phyloP scores from a whole-genome alignment of 371 early-diverging fungal species.

The Mucor indicus region DNA sequence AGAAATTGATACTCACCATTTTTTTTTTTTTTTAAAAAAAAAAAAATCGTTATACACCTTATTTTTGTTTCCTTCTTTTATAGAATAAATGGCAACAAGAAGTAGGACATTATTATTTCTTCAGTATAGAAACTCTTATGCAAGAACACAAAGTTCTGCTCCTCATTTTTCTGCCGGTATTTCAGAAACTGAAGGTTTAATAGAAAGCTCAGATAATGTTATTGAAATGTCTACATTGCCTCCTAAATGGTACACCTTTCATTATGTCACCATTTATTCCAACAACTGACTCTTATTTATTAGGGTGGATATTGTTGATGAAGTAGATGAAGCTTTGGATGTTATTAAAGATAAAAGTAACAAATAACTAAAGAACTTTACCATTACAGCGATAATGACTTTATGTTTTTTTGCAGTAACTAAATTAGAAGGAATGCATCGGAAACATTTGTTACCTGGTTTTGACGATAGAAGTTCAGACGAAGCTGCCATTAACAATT shows the following conservation, averaged over 20 bases:
- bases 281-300: background rate
- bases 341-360: constrained; percentile 65
- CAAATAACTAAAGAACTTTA: no score
- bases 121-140: constrained; percentile 91
- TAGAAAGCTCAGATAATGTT: constrained; percentile 62
- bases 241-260: constrained; percentile 70
- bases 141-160: constrained; percentile 53
- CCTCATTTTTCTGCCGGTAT: constrained; percentile 34
- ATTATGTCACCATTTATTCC: background rate
- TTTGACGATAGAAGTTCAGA: constrained; percentile 88
- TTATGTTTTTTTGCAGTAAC: constrained; percentile 56
- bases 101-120: constrained; percentile 88
- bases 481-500: constrained; percentile 79
- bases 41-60: no score
- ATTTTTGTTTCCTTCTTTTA: background rate
- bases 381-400: no score
- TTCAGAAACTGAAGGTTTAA: constrained; percentile 63
- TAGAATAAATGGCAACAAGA: constrained; percentile 72
- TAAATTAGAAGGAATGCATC: constrained; percentile 83
- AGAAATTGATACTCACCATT: no score
- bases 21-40: no score
- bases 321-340: constrained; percentile 64
- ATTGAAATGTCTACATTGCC: constrained; percentile 79
- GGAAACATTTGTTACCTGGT: constrained; percentile 88
- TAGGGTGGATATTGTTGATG: constrained; percentile 88